Base-by-base conservation (phyloP, 192 early-diverging fungal species). In the Phycomyces nitens region DNA sequence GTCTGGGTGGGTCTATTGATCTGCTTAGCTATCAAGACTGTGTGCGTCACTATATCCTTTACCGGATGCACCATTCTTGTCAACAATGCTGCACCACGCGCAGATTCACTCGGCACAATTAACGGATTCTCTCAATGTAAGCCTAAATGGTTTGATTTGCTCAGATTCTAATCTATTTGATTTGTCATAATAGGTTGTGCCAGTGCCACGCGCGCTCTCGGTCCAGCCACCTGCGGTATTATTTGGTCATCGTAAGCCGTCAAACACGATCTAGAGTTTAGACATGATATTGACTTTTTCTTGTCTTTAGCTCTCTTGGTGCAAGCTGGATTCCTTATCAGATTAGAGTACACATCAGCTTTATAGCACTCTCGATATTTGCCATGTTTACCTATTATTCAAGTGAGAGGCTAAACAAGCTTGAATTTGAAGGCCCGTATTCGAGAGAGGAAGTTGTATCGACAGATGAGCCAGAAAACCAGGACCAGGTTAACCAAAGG, bases 81-180 rank as follows among this genome's bases (percentile, higher is more conserved):
- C 27, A 77, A 58, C 18, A 80, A 87, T 56, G 79, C 82, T 3
- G 71, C 79, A 1, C 74, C 80, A 11, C 34, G 66, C 9, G 57
- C n/a, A 1, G 55, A 78, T 59, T 39, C 75, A 34, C 62, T 84
- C 11, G 85, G 85, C 20, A 73, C 79, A 0, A 68, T 87, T 10
- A 87, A 87, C 56, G 85, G 83, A 5, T 74, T 84, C 41, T 77
- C 72, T 27, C 82, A 82, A 53, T 68, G 71, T 57, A 65, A 40
- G 63, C 53, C n/a, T 39, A 12, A 11, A 53, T 5, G 0, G 21
- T 53, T 53, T 1, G 8, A 20, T 20, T 53, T 21, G 1, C 8
- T 14, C 8, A 9, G 4, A 4, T 42, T 58, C 21, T 56, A 34
- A n/a, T 18, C 34, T 2, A 27, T 18, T 23, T 44, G 24, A 23